Evolutionary conservation across 139 green algal species (phyloP), one percentile per base, ranked within the genome.

Genomic region (Tetraselmis striata): DNA sequence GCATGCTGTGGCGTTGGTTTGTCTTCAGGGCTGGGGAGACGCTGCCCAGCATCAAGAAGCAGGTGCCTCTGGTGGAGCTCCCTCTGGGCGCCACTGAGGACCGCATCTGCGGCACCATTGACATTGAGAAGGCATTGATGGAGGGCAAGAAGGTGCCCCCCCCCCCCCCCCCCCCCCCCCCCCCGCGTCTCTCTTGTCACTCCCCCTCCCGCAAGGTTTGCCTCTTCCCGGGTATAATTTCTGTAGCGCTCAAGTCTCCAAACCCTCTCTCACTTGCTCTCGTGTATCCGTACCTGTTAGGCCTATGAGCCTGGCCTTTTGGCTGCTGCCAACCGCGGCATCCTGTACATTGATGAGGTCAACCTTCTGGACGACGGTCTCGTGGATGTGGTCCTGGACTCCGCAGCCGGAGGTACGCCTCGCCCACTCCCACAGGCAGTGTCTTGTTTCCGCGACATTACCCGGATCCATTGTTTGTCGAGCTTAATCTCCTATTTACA

Each of bases 91-190:
- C 95, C 2, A 98, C 95, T 26, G 95, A 98, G 90, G 95, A 98
- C 87, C 85, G 94, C 30, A 95, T 98, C 77, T 98, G 95, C 86
- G 95, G 95, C 30, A 98, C 94, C 79, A 98, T 98, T 80, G 94
- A 98, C 86, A 97, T 98, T 82, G 95, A 98, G 87, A 95, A 95
- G 88, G 95, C 95, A 29, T 87, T 98, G 30, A 91, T 86, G 27
- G 94, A 97, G 83, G 95, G 95, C 58, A 76, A 91, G 31, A 95
- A 95, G 79, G 84, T 82, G 5, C 23, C 26, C 74, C 2, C 26
- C 11, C 74, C 74, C 23, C 74, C 74, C 74, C 74, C 25, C 74
- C n/a, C 23, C 74, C 22, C 74, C n/a, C 22, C n/a, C 74, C 25
- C 74, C 74, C 74, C n/a, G n/a, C 25, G 11, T 67, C 45, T 67